Evolutionary conservation across 306 rosid genomes (phyloP), one percentile per base, ranked within the genome.

Genomic region (Sindora glabra): DNA sequence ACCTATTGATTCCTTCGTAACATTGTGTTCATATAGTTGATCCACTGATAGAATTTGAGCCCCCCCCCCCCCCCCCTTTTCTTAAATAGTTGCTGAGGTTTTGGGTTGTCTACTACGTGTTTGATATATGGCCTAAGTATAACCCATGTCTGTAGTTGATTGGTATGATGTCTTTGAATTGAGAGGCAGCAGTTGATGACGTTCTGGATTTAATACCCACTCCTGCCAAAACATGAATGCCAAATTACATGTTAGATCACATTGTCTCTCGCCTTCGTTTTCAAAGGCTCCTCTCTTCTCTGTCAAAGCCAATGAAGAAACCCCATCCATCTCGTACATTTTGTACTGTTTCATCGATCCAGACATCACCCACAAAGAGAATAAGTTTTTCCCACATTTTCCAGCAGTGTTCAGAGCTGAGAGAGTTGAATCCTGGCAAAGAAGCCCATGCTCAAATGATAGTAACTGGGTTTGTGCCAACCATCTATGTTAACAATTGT

Each of bases 381-480:
- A 68, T 59, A 70, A 89, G 88, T 22, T 90, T 84, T 60, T 90
- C 94, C 63, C 77, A 75, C 14, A 76, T 86, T 56, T 84, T 86
- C 69, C 97, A 86, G 63, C 83, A 74, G 70, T 86, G 95, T 78
- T 80, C 95, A 59, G 59, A 36, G 25, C 67, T 52, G 5, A 66
- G 66, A 57, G 80, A 83, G 45, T 70, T 80, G 6, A 76, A 56
- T 39, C 88, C 80, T 6, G 94, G 88, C 44, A 81, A 76, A 66
- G 83, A 86, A 77, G 86, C 90, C 59, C 97, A 90, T 71, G 79
- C 81, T 36, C 84, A 74, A 65, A 81, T 90, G 86, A 64, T 74
- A 37, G 55, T 76, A 22, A 67, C 88, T 59, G 94, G 83, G 61
- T 90, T 90, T 69, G 62, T 54, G 17, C 88, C 97, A 50, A 86